These are phyloP conservation scores for Dactylella cylindrospora DNA, from an alignment of 2,329 filamentous ascomycete genomes.

Conservation along the genomic window DNA sequence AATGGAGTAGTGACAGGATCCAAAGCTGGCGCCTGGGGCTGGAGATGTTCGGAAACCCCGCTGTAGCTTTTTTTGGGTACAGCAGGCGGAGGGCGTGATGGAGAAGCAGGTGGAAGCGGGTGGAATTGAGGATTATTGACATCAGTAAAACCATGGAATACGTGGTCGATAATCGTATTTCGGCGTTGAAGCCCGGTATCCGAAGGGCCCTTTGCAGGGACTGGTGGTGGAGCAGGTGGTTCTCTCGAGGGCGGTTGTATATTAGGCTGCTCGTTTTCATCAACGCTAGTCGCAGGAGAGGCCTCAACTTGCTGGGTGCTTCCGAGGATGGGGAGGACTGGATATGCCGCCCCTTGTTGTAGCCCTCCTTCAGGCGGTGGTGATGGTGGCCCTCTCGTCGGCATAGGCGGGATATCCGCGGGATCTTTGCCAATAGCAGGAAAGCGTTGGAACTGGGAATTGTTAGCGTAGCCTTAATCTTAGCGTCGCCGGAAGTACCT, in stretches of 20 bases:
- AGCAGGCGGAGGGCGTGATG: conserved; percentile 58
- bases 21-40: conserved; percentile 74
- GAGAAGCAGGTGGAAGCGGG: conserved; percentile 49
- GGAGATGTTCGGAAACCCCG: conserved; percentile 69
- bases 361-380: conserved; percentile 9
- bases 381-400: conserved; percentile 14
- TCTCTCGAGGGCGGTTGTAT: conserved; percentile 24
- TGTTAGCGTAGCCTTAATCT: conserved; percentile 3
- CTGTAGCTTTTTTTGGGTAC: conserved; percentile 71
- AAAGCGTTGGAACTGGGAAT: conserved; percentile 47
- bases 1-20: conserved; percentile 67
- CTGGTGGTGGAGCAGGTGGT: conserved; percentile 16
- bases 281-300: conserved; percentile 19
- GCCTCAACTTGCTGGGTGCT: conserved; percentile 5
- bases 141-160: conserved; percentile 48
- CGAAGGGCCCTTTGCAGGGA: conserved; percentile 18
- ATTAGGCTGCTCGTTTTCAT: conserved; percentile 9
- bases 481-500: conserved; percentile 1
- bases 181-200: conserved; percentile 25
- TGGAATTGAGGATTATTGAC: conserved; percentile 49
- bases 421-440: conserved; percentile 39
- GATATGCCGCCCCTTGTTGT: conserved; percentile 20
- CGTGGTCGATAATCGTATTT: conserved; percentile 49
- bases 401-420: conserved; percentile 6
- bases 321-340: conserved; percentile 18